Percentiles rank a stretch among this genome's conserved stretches.
Evolutionary conservation across 371 early-diverging fungal genomes (phyloP).

Genomic region (Mortierella sp.): DNA sequence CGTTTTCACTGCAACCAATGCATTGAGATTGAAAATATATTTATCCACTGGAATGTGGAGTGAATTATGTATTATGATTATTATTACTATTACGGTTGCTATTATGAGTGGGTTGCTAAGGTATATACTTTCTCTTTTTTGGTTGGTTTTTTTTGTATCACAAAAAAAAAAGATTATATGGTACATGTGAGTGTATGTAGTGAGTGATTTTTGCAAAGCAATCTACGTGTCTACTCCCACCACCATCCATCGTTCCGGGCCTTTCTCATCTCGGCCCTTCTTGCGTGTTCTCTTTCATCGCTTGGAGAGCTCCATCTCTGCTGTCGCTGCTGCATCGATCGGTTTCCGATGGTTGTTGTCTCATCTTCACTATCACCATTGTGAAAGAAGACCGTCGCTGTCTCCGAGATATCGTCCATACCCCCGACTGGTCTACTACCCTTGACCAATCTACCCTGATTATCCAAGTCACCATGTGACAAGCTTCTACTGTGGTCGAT

Average conservation of each 20-base stretch:
- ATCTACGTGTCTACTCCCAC: slow-evolving; percentile 19
- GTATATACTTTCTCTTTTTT: no score
- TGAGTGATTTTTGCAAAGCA: neutral
- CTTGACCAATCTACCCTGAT: neutral
- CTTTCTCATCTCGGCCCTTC: slow-evolving; percentile 12
- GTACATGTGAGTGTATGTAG: no score
- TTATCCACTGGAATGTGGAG: no score
- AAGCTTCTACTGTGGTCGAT: slow-evolving; percentile 2
- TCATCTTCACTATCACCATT: neutral
- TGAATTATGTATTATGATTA: no score
- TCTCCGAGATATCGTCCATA: slow-evolving; percentile 8
- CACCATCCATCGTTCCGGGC: slow-evolving; percentile 28
- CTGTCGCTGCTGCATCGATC: neutral
- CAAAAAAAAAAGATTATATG: no score
- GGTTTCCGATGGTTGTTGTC: no score
- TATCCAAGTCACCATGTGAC: neutral
- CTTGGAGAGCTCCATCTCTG: slow-evolving; percentile 1
- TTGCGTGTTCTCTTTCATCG: neutral
- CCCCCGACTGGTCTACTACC: neutral
- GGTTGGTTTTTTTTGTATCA: no score
- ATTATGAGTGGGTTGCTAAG: no score
- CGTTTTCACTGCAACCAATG: no score
- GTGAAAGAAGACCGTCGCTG: neutral
- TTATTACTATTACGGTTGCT: no score
- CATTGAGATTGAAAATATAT: no score